Evolutionary conservation across 306 rosid species (phyloP).

Genomic region (Potentilla sterilis): DNA sequence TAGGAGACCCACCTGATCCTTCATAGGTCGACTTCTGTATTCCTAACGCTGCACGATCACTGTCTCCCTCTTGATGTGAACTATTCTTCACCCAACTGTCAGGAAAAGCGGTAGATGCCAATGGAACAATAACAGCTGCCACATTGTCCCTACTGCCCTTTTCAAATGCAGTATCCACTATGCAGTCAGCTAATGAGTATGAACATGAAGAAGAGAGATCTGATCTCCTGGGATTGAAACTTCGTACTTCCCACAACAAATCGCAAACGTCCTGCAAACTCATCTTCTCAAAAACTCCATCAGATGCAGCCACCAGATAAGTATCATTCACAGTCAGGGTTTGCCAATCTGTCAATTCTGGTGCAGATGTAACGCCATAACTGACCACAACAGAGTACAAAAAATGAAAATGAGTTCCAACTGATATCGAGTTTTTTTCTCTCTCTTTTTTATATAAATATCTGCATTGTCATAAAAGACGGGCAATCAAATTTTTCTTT

Average conservation of each 20-base stretch:
- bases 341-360: constrained; percentile 94
- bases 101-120: constrained; percentile 44
- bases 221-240: constrained; percentile 36
- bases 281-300: constrained; percentile 90
- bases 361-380: constrained; percentile 86
- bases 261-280: constrained; percentile 88
- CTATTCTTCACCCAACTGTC: constrained; percentile 33
- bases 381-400: constrained; percentile 39
- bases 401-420: constrained; percentile 20
- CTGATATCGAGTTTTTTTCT: neutral
- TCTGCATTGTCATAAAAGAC: neutral
- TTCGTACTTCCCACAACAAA: constrained; percentile 72
- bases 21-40: constrained; percentile 37
- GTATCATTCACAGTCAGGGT: constrained; percentile 81
- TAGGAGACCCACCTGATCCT: constrained; percentile 50
- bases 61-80: constrained; percentile 43
- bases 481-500: neutral
- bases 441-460: neutral
- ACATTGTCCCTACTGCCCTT: constrained; percentile 89
- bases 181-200: constrained; percentile 74
- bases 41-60: constrained; percentile 32
- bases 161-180: constrained; percentile 61
- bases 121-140: constrained; percentile 87
- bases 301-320: constrained; percentile 91
- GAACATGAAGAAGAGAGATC: constrained; percentile 57